phyloP scores from a whole-genome alignment of 2,329 filamentous ascomycete genomes.

The Fusarium acutatum region DNA sequence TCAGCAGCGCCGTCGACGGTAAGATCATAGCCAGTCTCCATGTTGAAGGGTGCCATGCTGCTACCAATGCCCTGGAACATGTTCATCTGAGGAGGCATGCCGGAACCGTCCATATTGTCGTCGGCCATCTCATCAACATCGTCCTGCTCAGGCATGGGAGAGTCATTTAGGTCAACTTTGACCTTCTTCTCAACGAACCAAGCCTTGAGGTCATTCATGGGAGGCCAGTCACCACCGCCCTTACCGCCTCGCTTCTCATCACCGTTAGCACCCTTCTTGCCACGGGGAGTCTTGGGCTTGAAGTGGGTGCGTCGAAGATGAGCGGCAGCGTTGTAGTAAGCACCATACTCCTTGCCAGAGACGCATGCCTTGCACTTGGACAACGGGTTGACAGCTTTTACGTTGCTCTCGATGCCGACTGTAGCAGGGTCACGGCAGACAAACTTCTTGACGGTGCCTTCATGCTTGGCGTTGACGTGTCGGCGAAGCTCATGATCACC shows the following conservation, averaged over 20 bases:
- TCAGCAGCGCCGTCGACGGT: slow-evolving; percentile 30
- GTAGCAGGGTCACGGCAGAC: slow-evolving; percentile 64
- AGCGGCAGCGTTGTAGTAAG: slow-evolving; percentile 94
- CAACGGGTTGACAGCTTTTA: slow-evolving; percentile 69
- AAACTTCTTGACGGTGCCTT: slow-evolving; percentile 61
- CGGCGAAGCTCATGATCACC: slow-evolving; percentile 84
- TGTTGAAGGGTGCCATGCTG: slow-evolving; percentile 33
- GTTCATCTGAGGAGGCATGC: slow-evolving; percentile 26
- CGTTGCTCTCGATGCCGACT: slow-evolving; percentile 52
- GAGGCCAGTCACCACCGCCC: slow-evolving; percentile 41
- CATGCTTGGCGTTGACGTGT: slow-evolving; percentile 74
- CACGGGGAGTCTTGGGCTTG: slow-evolving; percentile 66
- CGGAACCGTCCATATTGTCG: slow-evolving; percentile 27
- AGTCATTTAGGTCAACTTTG: slow-evolving; percentile 50
- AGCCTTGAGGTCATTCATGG: slow-evolving; percentile 49
- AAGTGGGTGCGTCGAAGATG: slow-evolving; percentile 91
- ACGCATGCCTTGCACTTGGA: slow-evolving; percentile 85
- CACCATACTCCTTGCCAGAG: slow-evolving; percentile 80
- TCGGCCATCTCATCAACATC: slow-evolving; percentile 42
- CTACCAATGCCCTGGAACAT: slow-evolving; percentile 38
- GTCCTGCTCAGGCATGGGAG: slow-evolving; percentile 46
- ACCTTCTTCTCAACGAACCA: slow-evolving; percentile 67
- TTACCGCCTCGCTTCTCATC: slow-evolving; percentile 64
- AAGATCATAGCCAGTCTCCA: slow-evolving; percentile 36
- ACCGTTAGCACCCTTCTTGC: slow-evolving; percentile 50